Evolutionary conservation across 345 rosid species (phyloP), one percentile per base, ranked within the genome.

Genomic region (Citrus reticulata): DNA sequence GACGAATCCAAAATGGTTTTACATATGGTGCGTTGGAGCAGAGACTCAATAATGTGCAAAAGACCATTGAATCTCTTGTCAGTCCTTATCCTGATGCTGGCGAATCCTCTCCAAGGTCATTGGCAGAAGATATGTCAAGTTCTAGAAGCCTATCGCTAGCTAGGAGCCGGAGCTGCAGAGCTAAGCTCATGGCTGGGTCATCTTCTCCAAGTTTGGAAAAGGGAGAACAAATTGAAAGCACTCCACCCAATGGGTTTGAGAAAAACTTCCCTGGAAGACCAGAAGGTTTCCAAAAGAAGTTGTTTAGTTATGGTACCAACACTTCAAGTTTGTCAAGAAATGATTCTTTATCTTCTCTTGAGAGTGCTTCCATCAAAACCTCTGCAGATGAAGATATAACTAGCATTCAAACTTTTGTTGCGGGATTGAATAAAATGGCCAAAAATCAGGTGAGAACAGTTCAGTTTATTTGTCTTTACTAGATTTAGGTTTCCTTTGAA

Each of bases 401-500:
- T 57, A 91, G 89, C 82, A 81, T 96, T 75, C 88, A 88, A 29
- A 89, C 89, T 78, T 94, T 96, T 73, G 97, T 93, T 59, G 89
- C 90, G 35, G 99, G 98, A 71, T 73, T 96, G 80, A 90, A 94
- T 89, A 90, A 89, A 80, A 92, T 90, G 95, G 90, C 93, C 58
- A 85, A 84, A 81, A 79, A 72, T 79, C 88, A 82, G 83, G 86
- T 68, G 85, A 83, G 77, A 84, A 79, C 39, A 24, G 19, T 54
- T n/a, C 57, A 13, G 9, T 54, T 37, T 24, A 29, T 20, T 25
- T 67, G 37, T 78, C 54, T 9, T 73, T 49, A 60, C 24, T 7
- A 27, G 64, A 51, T 68, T 30, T 77, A 72, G 54, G 63, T 58
- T 72, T 77, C 71, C 27, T 60, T 63, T 82, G 73, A 76, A 59